Conservation (phyloP, 306 rosid species). For the Echinosophora koreensis region DNA sequence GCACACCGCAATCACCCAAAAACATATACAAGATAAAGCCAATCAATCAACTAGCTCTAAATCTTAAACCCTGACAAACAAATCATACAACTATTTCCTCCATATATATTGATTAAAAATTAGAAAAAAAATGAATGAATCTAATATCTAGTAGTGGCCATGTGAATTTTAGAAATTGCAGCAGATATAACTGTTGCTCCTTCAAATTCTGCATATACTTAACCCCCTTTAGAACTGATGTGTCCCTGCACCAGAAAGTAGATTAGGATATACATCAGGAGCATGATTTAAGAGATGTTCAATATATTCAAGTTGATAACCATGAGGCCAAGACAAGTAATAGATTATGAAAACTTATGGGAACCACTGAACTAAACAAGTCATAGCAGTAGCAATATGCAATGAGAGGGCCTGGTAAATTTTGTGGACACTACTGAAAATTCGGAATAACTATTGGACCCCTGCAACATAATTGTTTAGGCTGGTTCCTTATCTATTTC, state of each 20-base stretch:
- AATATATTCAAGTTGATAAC: neutral
- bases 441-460: neutral
- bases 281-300: conserved; percentile 12
- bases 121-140: conserved; percentile 45
- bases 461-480: neutral
- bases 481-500: neutral
- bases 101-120: neutral
- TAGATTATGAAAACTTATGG: conserved; percentile 1
- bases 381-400: neutral
- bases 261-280: conserved; percentile 20
- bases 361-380: neutral
- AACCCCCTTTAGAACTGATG: conserved; percentile 45
- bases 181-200: conserved; percentile 42
- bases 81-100: conserved; percentile 42
- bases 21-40: conserved; percentile 31
- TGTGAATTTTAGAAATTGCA: conserved; percentile 43
- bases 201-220: conserved; percentile 34
- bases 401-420: neutral
- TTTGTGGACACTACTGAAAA: neutral
- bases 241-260: conserved; percentile 55
- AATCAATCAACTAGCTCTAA: conserved; percentile 33
- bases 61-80: conserved; percentile 36
- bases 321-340: conserved; percentile 1
- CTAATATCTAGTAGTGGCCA: conserved; percentile 24
- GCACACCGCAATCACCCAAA: conserved; percentile 44